Conservation (phyloP, 768 basidiomycete genomes). For the Leucosporidium scottii region DNA sequence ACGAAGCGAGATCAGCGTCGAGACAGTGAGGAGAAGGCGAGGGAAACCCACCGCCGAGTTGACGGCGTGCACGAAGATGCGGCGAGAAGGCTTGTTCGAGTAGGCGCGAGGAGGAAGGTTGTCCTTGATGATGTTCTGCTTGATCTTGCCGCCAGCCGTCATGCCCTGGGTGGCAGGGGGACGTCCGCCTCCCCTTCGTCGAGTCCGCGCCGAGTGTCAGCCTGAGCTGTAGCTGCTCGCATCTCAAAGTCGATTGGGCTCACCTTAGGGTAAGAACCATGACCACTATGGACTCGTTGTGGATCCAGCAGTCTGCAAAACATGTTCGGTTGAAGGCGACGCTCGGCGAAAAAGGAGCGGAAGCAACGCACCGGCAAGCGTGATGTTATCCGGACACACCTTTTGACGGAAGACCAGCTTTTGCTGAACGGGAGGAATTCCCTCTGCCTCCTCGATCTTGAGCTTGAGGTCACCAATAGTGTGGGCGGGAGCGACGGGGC, state of each 20-base stretch:
- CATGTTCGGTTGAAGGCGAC: too few relatives aligned
- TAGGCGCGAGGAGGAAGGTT: background rate
- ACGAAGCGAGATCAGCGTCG: background rate
- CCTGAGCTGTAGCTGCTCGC: too few relatives aligned
- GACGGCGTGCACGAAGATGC: conserved; percentile 4
- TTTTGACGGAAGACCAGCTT: conserved; percentile 86
- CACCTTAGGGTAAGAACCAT: too few relatives aligned
- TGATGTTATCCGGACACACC: conserved; percentile 81
- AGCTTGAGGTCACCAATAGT: conserved; percentile 49
- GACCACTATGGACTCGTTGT: conserved; percentile 41
- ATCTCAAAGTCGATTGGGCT: too few relatives aligned
- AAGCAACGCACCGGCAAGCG: conserved; percentile 57
- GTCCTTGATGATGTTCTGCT: background rate
- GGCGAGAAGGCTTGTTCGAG: background rate
- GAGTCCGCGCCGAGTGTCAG: too few relatives aligned
- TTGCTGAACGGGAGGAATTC: conserved; percentile 84
- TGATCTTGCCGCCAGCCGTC: background rate
- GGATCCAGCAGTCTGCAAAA: too few relatives aligned
- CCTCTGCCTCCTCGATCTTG: conserved; percentile 89
- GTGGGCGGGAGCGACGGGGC: conserved; percentile 49
- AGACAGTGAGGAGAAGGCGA: background rate
- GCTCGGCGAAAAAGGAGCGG: too few relatives aligned
- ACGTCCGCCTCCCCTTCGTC: background rate
- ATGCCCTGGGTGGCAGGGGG: background rate
- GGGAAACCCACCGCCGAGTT: background rate